Conservation (phyloP, 305 asterid genomes). For the Rubia balearica region DNA sequence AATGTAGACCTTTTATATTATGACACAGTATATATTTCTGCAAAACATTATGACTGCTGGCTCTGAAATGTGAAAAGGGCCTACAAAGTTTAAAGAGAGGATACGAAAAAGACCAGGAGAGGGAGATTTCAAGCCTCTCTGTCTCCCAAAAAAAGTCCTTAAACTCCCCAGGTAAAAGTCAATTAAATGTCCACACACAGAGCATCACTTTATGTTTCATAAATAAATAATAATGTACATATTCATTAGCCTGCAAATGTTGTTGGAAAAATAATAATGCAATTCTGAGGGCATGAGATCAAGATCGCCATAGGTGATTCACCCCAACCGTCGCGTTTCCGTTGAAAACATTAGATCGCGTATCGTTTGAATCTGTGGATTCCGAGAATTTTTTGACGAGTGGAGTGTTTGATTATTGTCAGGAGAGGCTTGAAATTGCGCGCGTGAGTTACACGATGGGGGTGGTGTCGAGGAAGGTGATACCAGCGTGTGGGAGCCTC, state of each 20-base stretch:
- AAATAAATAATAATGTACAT: not conserved
- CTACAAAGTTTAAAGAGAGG: not conserved
- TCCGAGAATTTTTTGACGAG: not conserved
- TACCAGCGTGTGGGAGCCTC: constrained; percentile 44
- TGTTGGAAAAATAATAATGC: constrained; percentile 12
- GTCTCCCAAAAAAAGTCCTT: constrained; percentile 1
- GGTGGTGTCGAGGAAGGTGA: constrained; percentile 47
- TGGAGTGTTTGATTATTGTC: constrained; percentile 6
- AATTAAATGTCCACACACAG: not conserved
- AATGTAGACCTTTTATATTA: no score
- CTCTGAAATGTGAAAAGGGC: not conserved
- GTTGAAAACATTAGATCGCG: not conserved
- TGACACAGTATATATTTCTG: not conserved
- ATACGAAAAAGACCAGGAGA: not conserved
- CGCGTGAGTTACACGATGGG: constrained; percentile 27
- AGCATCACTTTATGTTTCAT: not conserved
- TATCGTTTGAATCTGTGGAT: not conserved
- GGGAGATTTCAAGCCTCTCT: constrained; percentile 4
- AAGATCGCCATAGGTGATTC: constrained; percentile 20
- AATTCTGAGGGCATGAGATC: constrained; percentile 18
- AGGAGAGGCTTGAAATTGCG: constrained; percentile 28
- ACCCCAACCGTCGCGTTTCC: constrained; percentile 9
- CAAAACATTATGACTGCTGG: not conserved
- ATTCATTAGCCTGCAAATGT: constrained; percentile 20
- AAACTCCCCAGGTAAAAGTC: constrained; percentile 3